Evolutionary conservation across 2,329 filamentous ascomycete genomes (phyloP), one percentile per base, ranked within the genome.

Genomic region (Domatiomyces globalis): DNA sequence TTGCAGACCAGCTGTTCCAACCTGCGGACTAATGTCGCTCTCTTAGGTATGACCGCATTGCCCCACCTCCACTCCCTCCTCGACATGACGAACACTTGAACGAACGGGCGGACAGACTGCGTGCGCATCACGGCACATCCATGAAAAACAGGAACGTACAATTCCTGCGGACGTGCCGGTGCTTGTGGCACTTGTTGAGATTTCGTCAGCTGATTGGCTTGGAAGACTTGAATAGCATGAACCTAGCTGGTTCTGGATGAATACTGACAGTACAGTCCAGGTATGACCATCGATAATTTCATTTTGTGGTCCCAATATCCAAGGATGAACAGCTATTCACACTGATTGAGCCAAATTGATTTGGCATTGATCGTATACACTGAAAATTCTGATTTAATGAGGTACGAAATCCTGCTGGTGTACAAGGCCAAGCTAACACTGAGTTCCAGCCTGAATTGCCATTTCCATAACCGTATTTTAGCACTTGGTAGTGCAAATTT

Each of bases 341-440:
- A 81, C 78, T 81, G 78, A 81, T 79, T 80, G 78, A 81, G 70
- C 72, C 68, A 67, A 67, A 64, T 66, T 68, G 65, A 63, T 67
- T 68, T 62, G 73, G 71, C 67, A 60, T 75, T 80, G 77, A 80
- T 76, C 75, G 72, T 71, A 69, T 64, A 74, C 74, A 78, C 73
- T 73, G 70, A 77, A 78, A 79, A 81, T 78, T 81, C 78, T 81
- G 78, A 81, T 81, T 80, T 80, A 81, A 80, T 80, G 78, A 80
- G 77, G 77, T 74, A 63, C 61, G 69, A 66, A 17, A 10, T 18
- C 12, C 8, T 33, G 10, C 43, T 15, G n/a, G 36, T 49, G 43
- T 50, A 45, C 1, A 17, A 22, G 44, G 3, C 1, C 43, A 39
- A 20, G 39, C 25, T n/a, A 33, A 36, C 45, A 39, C 33, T 15